Evolutionary conservation across 345 rosid species (phyloP), one percentile per base, ranked within the genome.

Genomic region (Ceriops decandra): DNA sequence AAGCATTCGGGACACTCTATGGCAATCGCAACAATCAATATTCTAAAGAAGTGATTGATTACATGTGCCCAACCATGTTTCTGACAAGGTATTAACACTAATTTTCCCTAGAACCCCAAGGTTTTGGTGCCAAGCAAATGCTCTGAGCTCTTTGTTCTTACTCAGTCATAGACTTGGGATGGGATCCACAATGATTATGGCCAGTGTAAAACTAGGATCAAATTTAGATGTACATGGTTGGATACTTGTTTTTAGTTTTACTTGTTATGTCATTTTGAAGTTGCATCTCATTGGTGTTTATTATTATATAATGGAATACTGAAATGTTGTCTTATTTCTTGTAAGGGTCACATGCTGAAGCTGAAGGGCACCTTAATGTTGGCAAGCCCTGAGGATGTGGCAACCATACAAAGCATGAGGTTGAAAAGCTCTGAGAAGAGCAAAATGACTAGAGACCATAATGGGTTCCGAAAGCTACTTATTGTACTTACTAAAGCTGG

Each of bases 371-470:
- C 93, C 27, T 82, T 95, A 72, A 90, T 95, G 98, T 86, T 95
- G 77, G 97, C 99, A 71, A 88, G 85, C 81, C 89, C 96, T 26
- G 98, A 92, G 72, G 99, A 95, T 46, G 84, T 92, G 52, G 98
- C 78, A 60, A 88, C 87, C 73, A 90, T 95, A 67, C 97, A 90
- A 83, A 88, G 79, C 57, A 78, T 92, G 85, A 86, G 98, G 80
- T 70, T 95, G 79, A 87, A 84, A 79, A 84, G 85, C 81, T 92
- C 96, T 53, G 96, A 90, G 79, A 95, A 84, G 86, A 95, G 85
- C 90, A 95, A 90, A 83, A 74, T 92, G 86, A 95, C 93, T 52
- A 81, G 99, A 77, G 99, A 95, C 84, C 99, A 87, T 79, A 95
- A 95, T 79, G 98, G 99, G 76, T 95, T 95, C 66, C 84, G 99